Conservation (phyloP, 2,329 filamentous ascomycete species). For the Colletotrichum zoysiae region DNA sequence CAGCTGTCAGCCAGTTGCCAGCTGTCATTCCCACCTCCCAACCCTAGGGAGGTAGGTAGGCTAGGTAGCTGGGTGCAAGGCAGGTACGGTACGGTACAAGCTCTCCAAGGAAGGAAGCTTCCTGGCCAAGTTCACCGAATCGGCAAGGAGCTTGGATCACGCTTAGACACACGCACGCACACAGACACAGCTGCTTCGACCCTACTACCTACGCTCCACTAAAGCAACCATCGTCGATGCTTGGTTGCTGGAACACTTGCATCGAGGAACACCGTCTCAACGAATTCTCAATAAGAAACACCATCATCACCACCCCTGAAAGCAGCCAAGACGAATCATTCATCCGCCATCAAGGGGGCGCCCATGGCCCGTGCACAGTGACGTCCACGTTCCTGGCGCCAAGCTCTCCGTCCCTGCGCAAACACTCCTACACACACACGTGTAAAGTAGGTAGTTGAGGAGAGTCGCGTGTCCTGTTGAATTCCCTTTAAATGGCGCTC, state of each 20-base stretch:
- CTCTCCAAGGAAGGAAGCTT: background rate
- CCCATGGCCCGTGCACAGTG: constrained; percentile 34
- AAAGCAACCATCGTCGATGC: constrained; percentile 14
- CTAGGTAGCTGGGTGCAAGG: no score
- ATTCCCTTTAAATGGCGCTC: constrained; percentile 9
- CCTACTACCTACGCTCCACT: background rate
- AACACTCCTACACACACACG: constrained; percentile 9
- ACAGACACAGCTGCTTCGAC: background rate
- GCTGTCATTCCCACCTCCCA: background rate
- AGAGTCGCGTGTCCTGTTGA: constrained; percentile 19
- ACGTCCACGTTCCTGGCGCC: constrained; percentile 35
- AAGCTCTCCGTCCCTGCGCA: constrained; percentile 27
- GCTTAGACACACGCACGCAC: background rate
- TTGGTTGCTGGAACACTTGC: background rate
- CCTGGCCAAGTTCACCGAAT: constrained; percentile 22
- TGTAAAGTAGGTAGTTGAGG: background rate
- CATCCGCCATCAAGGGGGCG: constrained; percentile 15
- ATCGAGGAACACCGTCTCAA: background rate
- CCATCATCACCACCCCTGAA: background rate
- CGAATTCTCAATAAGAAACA: background rate
- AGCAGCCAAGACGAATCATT: constrained; percentile 22
- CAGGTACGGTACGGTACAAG: background rate
- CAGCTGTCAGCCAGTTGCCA: background rate
- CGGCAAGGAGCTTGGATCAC: constrained; percentile 21
- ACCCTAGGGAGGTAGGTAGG: no score